phyloP scores from a whole-genome alignment of 495 filamentous ascomycete species.

The Hyphodiscus hymeniophilus region DNA sequence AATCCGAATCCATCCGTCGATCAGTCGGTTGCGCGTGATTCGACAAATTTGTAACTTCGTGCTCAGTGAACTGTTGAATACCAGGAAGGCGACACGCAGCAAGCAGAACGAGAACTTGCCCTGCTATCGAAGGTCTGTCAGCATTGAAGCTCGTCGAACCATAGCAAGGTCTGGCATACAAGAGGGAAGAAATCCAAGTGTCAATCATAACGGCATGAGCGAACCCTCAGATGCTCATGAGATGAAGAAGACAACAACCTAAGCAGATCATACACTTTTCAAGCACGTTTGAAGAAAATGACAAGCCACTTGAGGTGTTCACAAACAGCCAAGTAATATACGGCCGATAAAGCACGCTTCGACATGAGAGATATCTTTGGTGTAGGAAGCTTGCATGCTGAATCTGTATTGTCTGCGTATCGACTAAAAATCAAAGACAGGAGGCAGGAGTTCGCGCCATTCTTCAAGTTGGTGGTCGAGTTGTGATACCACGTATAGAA shows the following conservation, averaged over 20 bases:
- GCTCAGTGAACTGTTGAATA: conserved; percentile 17
- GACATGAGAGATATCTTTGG: conserved; percentile 38
- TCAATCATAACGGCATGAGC: conserved; percentile 37
- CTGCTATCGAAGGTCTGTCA: conserved; percentile 15
- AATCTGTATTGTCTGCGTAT: conserved; percentile 18
- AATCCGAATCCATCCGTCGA: conserved; percentile 20
- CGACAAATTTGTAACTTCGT: conserved; percentile 20
- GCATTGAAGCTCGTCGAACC: background rate
- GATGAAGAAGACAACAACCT: conserved; percentile 36
- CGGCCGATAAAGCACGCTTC: conserved; percentile 39
- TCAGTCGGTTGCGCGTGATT: conserved; percentile 17
- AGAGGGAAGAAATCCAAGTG: conserved; percentile 41
- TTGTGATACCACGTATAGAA: conserved; percentile 16
- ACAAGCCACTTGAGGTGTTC: conserved; percentile 18
- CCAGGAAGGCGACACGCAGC: conserved; percentile 20
- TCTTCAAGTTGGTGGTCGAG: conserved; percentile 36
- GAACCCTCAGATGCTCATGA: conserved; percentile 30
- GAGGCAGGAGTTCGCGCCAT: conserved; percentile 35
- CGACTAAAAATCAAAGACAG: conserved; percentile 29
- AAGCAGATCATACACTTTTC: conserved; percentile 27
- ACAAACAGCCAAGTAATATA: conserved; percentile 34
- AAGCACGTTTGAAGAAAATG: conserved; percentile 22
- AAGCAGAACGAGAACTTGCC: conserved; percentile 24
- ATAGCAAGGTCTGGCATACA: too few relatives aligned
- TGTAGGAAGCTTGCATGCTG: conserved; percentile 33